phyloP scores from a whole-genome alignment of 495 filamentous ascomycete species.

The Massariosphaeria phaeospora region DNA sequence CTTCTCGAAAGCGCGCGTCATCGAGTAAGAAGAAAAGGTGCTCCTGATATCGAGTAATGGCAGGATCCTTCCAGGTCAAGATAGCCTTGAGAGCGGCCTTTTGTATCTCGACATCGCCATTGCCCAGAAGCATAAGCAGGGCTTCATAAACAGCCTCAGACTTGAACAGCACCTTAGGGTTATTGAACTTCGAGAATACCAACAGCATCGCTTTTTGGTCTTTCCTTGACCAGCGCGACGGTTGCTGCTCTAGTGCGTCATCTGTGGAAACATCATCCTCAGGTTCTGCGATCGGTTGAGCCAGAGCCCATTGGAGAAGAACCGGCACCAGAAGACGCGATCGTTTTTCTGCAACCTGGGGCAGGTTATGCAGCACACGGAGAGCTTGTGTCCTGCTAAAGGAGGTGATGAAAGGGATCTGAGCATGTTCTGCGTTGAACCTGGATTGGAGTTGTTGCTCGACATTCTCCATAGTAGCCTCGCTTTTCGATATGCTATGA shows the following conservation, averaged over 20 bases:
- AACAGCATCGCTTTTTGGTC: constrained; percentile 77
- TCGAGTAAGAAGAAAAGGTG: constrained; percentile 85
- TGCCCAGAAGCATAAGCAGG: constrained; percentile 66
- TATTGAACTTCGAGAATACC: constrained; percentile 78
- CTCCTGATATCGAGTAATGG: constrained; percentile 74
- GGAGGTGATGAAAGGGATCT: constrained; percentile 28
- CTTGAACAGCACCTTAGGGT: constrained; percentile 76
- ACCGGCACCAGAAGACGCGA: constrained; percentile 81
- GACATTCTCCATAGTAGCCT: constrained; percentile 41
- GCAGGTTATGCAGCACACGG: constrained; percentile 66
- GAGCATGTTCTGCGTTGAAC: constrained; percentile 48
- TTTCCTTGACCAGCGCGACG: constrained; percentile 50
- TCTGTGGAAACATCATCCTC: constrained; percentile 29
- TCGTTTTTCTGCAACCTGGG: constrained; percentile 73
- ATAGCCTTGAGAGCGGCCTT: constrained; percentile 78
- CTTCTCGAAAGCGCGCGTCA: constrained; percentile 85
- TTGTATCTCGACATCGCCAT: constrained; percentile 86
- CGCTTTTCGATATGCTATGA: constrained; percentile 41
- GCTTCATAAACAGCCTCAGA: constrained; percentile 69
- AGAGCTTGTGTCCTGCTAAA: constrained; percentile 64
- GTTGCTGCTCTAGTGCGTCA: not conserved
- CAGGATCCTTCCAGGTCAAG: constrained; percentile 77
- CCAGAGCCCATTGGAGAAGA: constrained; percentile 67
- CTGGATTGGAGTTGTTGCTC: constrained; percentile 46
- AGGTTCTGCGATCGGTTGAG: constrained; percentile 38